Conservation (phyloP, 2,329 filamentous ascomycete genomes). For the Tolypocladium tundrense region DNA sequence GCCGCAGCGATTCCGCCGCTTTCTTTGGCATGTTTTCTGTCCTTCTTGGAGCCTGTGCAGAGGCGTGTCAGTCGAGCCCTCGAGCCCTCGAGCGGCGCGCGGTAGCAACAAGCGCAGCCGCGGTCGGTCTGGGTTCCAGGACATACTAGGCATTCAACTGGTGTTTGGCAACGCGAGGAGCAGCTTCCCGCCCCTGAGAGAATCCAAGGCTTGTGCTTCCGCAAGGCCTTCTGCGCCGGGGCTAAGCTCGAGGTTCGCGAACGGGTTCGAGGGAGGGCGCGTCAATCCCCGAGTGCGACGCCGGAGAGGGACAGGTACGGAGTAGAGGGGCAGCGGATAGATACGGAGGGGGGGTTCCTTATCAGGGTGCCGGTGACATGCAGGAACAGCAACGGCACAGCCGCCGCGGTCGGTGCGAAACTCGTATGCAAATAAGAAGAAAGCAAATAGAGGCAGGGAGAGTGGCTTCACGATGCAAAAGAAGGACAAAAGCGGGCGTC, state of each 20-base stretch:
- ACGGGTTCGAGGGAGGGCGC: constrained; percentile 7
- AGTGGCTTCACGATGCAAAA: neutral
- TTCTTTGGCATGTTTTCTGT: constrained; percentile 46
- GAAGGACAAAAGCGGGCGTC: neutral
- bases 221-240: neutral
- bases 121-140: neutral
- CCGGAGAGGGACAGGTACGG: neutral
- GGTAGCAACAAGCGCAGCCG: constrained; percentile 1
- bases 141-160: neutral
- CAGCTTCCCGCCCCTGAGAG: neutral
- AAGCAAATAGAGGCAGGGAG: neutral
- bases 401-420: neutral
- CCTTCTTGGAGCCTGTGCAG: constrained; percentile 35
- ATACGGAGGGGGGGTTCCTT: constrained; percentile 4
- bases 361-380: neutral
- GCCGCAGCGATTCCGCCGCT: constrained; percentile 40
- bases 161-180: neutral
- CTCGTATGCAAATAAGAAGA: neutral
- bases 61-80: constrained; percentile 14
- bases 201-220: neutral
- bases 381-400: neutral
- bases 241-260: neutral
- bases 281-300: constrained; percentile 1
- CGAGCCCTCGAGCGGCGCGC: constrained; percentile 6
- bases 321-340: constrained; percentile 1